A percentile compares a stretch with the other conserved stretches of the same genome.
Conservation (phyloP, 805 yeast species). For the Ogataea degrootiae region DNA sequence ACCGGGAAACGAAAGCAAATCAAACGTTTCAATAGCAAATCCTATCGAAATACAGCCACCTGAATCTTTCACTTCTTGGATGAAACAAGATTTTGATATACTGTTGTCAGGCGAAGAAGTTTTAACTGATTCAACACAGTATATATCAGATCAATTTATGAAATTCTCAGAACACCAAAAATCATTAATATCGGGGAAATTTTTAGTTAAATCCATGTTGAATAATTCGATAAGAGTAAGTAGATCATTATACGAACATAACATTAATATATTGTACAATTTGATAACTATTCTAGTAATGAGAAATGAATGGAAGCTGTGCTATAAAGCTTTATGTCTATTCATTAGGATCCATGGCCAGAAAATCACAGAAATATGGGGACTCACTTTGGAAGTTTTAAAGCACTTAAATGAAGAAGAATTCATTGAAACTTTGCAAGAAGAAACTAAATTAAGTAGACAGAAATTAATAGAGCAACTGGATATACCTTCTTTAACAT, state of each 20-base stretch:
- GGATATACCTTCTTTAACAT: neutral
- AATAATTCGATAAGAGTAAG: neutral
- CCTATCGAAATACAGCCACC: neutral
- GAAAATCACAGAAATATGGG: slow-evolving; percentile 59
- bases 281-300: slow-evolving; percentile 47
- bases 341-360: slow-evolving; percentile 43
- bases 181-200: neutral
- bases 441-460: neutral
- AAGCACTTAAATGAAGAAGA: slow-evolving; percentile 23
- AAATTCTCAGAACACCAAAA: slow-evolving; percentile 4
- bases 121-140: slow-evolving; percentile 5
- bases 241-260: neutral
- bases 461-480: neutral
- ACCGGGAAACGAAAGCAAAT: neutral
- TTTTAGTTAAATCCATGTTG: neutral
- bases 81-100: neutral
- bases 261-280: slow-evolving; percentile 31
- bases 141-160: slow-evolving; percentile 12
- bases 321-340: slow-evolving; percentile 47
- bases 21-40: no score
- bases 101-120: slow-evolving; percentile 10
- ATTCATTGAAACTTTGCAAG: slow-evolving; percentile 6
- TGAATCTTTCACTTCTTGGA: neutral
- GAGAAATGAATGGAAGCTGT: slow-evolving; percentile 48
- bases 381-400: slow-evolving; percentile 55